A percentile compares a stretch with the other conserved stretches of the same genome.
phyloP scores from a whole-genome alignment of 2,329 filamentous ascomycete species.

The Colletotrichum neosansevieriae region DNA sequence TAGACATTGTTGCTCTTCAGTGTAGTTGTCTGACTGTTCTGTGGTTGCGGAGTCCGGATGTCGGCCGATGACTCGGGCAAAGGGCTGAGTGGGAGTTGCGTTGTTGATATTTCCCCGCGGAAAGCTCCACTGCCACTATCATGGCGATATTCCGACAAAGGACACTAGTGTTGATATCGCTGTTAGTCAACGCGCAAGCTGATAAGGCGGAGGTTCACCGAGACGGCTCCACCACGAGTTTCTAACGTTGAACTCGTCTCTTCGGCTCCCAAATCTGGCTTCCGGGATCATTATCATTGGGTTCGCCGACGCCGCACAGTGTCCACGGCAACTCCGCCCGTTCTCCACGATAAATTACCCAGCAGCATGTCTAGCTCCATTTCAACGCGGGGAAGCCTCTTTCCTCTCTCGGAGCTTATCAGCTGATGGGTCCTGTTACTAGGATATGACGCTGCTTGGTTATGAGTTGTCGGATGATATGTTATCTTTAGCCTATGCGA shows the following conservation, averaged over 20 bases:
- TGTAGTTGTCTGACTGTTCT: constrained; percentile 6
- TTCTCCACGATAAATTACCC: constrained; percentile 12
- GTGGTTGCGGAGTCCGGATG: constrained; percentile 29
- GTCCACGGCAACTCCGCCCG: constrained; percentile 30
- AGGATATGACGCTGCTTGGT: constrained; percentile 16
- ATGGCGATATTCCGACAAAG: constrained; percentile 10
- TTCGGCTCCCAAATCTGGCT: constrained; percentile 19
- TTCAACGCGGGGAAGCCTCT: constrained; percentile 28
- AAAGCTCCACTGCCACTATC: constrained; percentile 35
- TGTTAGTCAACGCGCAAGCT: constrained; percentile 38
- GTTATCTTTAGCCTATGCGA: constrained; percentile 30
- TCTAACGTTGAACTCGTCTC: neutral
- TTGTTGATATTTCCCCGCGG: constrained; percentile 40
- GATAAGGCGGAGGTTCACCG: constrained; percentile 40
- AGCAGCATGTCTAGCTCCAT: constrained; percentile 5
- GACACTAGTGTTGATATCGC: constrained; percentile 26
- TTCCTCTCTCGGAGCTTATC: constrained; percentile 19
- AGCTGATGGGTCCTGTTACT: constrained; percentile 15
- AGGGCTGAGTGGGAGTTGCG: constrained; percentile 26
- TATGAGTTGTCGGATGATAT: constrained; percentile 10
- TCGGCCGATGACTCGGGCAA: constrained; percentile 35
- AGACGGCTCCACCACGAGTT: constrained; percentile 22
- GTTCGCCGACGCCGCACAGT: constrained; percentile 18
- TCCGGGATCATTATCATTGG: constrained; percentile 6
- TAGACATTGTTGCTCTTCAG: constrained; percentile 19